phyloP scores from a whole-genome alignment of 768 basidiomycete species.

The Crucibulum laeve region DNA sequence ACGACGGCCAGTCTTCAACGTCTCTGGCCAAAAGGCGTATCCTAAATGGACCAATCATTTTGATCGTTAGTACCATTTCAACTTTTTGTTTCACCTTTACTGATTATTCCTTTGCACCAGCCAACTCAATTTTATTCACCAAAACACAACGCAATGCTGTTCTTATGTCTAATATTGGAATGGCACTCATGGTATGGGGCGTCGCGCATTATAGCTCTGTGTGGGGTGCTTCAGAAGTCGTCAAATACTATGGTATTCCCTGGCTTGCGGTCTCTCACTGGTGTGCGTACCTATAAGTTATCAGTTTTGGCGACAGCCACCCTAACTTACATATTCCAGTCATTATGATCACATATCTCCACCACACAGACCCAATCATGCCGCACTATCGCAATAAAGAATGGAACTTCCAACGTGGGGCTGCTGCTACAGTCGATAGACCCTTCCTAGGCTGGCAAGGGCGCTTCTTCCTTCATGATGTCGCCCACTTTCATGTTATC shows the following conservation, averaged over 20 bases:
- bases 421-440: slow-evolving; percentile 56
- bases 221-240: slow-evolving; percentile 34
- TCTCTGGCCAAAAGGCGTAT: slow-evolving; percentile 56
- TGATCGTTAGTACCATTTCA: slow-evolving; percentile 39
- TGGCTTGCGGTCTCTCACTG: slow-evolving; percentile 56
- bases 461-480: slow-evolving; percentile 63
- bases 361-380: slow-evolving; percentile 56
- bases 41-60: slow-evolving; percentile 67
- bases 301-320: slow-evolving; percentile 1
- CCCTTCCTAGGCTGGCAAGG: slow-evolving; percentile 61
- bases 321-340: slow-evolving; percentile 15
- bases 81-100: not conserved
- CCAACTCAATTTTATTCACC: slow-evolving; percentile 54
- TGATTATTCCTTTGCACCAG: slow-evolving; percentile 19
- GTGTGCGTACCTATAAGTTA: slow-evolving; percentile 29
- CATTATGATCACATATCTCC: slow-evolving; percentile 57
- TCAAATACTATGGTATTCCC: slow-evolving; percentile 48
- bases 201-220: slow-evolving; percentile 28
- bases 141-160: slow-evolving; percentile 46
- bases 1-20: slow-evolving; percentile 52
- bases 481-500: slow-evolving; percentile 60
- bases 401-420: slow-evolving; percentile 63
- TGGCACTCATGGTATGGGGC: slow-evolving; percentile 39
- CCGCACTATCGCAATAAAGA: slow-evolving; percentile 54
- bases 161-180: slow-evolving; percentile 55